Base-by-base conservation (phyloP, 2,329 filamentous ascomycete genomes). In the Penicillium sp. region DNA sequence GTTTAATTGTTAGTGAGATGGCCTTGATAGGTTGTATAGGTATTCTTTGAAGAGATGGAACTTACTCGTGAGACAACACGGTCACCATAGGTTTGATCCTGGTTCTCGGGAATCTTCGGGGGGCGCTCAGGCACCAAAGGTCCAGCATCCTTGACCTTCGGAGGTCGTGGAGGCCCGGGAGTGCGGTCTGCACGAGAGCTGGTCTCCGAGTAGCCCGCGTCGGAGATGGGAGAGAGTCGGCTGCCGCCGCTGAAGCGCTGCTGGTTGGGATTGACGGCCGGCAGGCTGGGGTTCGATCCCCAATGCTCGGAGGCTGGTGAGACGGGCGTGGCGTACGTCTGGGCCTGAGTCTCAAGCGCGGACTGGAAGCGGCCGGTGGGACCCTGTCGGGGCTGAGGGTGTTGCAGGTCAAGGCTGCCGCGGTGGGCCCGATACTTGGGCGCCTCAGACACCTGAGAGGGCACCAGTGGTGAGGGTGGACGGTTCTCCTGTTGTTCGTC, bases 391-490 rank as follows among this genome's bases (percentile, higher is more conserved):
- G 80, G 80, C 57, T 83, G 80, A 9, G 80, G 80, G 54, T 84
- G 80, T 51, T 82, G 75, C 29, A 84, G 64, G 49, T 82, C 78
- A 41, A 83, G 59, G 34, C 78, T 82, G 57, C 81, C 79, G 43
- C 80, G 75, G 52, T 83, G 77, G 43, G 78, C 79, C 50, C 80
- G 76, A 53, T 83, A 84, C 51, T 83, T 83, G 11, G 80, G 80
- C 42, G 78, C 75, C 33, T 68, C 75, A 28, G 71, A 72, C 15
- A 75, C 62, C 37, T 76, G 72, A 3, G 79, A 80, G 8, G 80
- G 80, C 18, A 84, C 76, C 14, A 84, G 65, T 2, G 80, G 80
- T 1, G 80, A 83, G 2, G 79, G 75, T 10, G 79, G 72, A 4
- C 72, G 69, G 45, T 73, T 69, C 39, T 73, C 67, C 41, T 68